Base-by-base conservation (phyloP, 805 yeast species). In the Hanseniaspora jakobsenii region DNA sequence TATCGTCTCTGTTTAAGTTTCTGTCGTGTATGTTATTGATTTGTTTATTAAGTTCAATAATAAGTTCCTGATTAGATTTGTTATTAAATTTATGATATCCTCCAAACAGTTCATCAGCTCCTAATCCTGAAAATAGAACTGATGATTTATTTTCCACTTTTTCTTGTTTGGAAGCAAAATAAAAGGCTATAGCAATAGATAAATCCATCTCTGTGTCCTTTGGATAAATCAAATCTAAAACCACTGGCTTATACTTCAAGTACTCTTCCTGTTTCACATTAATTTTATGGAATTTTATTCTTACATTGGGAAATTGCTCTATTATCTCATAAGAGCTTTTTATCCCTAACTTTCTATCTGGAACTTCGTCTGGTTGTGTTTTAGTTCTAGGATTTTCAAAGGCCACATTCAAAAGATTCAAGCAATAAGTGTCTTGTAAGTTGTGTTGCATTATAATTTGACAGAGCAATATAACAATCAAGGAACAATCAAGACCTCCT, bases 31-130 rank as follows among this genome's bases (percentile, higher is more conserved):
- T 73, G 23, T 84, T 72, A 18, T 71, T 67, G 24, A 91, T 75
- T 55, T 91, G 97, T 42, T 68, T 63, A 13, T 70, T 70, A 32
- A 91, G 65, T 53, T 85, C 94, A 2, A 58, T 57, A 0, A 69
- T 64, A 13, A 91, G 64, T 22, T 67, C 66, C 0, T 53, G 57
- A 24, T 68, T 66, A 1, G 67, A 63, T 31, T 61, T 60, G 27
- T 64, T 63, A 13, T 61, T 78, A 53, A 91, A 93, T 36, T 96
- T 70, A 18, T 94, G 82, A 58, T 91, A 91, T 0, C 99, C 99
- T 0, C 95, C 99, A 66, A 82, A 87, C 16, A 91, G 63, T 60
- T 91, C 99, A 63, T 91, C 99, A 0, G 98, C 98, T 1, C 99
- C 99, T 10, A 91, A 66, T 0, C 99, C 99, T 44, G 95, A 83